A percentile compares a stretch with the other conserved stretches of the same genome.
Conservation (phyloP, 306 rosid species). For the Quercus engelmannii region DNA sequence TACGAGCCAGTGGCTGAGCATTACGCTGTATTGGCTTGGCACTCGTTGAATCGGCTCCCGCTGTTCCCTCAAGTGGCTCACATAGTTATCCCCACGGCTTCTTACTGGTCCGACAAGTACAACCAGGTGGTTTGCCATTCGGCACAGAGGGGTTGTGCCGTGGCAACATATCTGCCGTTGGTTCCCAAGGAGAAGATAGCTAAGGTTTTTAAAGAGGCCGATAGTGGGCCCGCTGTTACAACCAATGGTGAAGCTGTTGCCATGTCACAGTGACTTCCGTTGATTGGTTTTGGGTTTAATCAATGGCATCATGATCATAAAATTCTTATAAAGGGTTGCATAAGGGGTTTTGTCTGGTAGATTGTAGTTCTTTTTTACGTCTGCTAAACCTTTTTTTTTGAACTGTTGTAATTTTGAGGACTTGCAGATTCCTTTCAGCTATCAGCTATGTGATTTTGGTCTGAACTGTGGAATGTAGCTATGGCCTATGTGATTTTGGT, state of each 20-base stretch:
- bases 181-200: constrained; percentile 41
- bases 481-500: no score
- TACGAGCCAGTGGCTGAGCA: constrained; percentile 44
- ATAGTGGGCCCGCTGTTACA: constrained; percentile 2
- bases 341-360: no score
- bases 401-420: no score
- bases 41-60: constrained; percentile 42
- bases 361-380: no score
- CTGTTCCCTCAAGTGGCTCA: constrained; percentile 38
- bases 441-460: no score
- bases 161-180: constrained; percentile 33
- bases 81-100: constrained; percentile 37
- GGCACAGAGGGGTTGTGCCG: constrained; percentile 21
- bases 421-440: no score
- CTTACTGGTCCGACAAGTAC: constrained; percentile 42
- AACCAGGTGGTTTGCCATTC: constrained; percentile 26
- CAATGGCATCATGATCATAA: no score
- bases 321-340: no score
- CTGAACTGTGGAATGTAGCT: no score
- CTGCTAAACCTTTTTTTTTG: no score
- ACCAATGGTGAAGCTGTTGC: constrained; percentile 5
- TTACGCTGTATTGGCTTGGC: constrained; percentile 41
- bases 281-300: not conserved
- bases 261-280: not conserved
- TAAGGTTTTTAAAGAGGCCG: constrained; percentile 28